These are phyloP conservation scores for Vaccinium darrowii DNA, from an alignment of 148 eudicot species.

Conservation along the genomic window DNA sequence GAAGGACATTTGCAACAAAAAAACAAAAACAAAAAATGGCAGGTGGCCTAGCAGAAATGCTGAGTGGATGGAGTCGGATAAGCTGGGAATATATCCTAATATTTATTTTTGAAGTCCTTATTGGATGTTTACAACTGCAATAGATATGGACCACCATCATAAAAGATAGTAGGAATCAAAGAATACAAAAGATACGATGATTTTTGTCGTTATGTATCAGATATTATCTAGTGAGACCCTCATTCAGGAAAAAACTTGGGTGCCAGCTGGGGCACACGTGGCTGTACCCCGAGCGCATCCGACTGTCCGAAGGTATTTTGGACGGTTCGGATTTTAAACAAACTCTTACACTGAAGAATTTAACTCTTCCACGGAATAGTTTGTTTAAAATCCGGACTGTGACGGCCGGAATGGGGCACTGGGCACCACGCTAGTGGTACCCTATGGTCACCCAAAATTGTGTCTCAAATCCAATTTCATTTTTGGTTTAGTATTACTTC, in stretches of 20 bases:
- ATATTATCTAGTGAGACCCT: not conserved
- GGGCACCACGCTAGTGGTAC: too few species aligned
- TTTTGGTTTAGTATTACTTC: not conserved
- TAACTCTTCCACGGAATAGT: too few species aligned
- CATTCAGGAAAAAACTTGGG: not conserved
- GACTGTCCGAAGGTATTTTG: too few species aligned
- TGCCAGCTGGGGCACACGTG: too few species aligned
- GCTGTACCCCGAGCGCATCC: too few species aligned
- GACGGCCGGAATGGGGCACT: too few species aligned
- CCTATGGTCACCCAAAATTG: too few species aligned
- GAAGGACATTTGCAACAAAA: too few species aligned
- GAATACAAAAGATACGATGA: too few species aligned
- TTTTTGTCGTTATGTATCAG: not conserved
- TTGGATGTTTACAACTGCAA: not conserved
- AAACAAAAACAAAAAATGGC: not conserved
- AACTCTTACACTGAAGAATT: too few species aligned
- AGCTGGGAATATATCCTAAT: conserved; percentile 11
- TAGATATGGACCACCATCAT: conserved; percentile 1
- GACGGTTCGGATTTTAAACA: too few species aligned
- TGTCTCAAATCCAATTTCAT: not conserved
- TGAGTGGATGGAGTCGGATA: conserved; percentile 9
- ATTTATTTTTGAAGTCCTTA: not conserved
- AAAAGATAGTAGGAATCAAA: not conserved
- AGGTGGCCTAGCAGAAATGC: not conserved
- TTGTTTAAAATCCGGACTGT: too few species aligned